A percentile compares a stretch with the other conserved stretches of the same genome.
phyloP scores from a whole-genome alignment of 2,329 filamentous ascomycete genomes.

The Rutstroemia sp. region DNA sequence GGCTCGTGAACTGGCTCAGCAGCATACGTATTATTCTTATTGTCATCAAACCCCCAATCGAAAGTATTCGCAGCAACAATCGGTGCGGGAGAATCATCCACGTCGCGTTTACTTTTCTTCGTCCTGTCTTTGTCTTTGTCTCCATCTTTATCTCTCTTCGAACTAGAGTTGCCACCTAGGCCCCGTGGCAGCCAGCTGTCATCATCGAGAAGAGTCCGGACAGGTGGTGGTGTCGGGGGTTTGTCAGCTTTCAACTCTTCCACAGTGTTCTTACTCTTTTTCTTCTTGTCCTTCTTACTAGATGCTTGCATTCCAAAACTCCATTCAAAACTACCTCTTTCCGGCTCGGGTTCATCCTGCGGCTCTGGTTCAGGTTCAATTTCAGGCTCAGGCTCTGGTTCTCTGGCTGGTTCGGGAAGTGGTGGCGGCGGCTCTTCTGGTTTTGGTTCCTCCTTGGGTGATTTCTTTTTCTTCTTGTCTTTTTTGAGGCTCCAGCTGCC shows the following conservation, averaged over 20 bases:
- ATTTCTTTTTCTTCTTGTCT: slow-evolving; percentile 30
- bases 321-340: slow-evolving; percentile 42
- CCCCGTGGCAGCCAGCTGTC: slow-evolving; percentile 29
- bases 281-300: slow-evolving; percentile 44
- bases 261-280: slow-evolving; percentile 31
- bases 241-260: slow-evolving; percentile 25
- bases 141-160: slow-evolving; percentile 24
- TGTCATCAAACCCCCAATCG: neutral
- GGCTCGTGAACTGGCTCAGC: slow-evolving; percentile 8
- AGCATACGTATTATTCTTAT: neutral
- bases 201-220: slow-evolving; percentile 30
- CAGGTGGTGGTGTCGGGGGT: slow-evolving; percentile 18
- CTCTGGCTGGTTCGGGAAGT: slow-evolving; percentile 9
- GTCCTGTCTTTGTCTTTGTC: slow-evolving; percentile 30
- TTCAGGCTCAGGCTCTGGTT: slow-evolving; percentile 17
- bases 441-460: slow-evolving; percentile 14
- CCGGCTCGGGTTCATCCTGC: slow-evolving; percentile 28
- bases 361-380: too few species aligned
- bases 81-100: slow-evolving; percentile 27
- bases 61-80: slow-evolving; percentile 14
- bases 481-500: slow-evolving; percentile 22
- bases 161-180: slow-evolving; percentile 32
- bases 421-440: neutral
- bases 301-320: slow-evolving; percentile 27
- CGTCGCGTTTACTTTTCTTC: slow-evolving; percentile 37